Evolutionary conservation across 257 asterid genomes (phyloP).

Genomic region (Anisodus tanguticus): DNA sequence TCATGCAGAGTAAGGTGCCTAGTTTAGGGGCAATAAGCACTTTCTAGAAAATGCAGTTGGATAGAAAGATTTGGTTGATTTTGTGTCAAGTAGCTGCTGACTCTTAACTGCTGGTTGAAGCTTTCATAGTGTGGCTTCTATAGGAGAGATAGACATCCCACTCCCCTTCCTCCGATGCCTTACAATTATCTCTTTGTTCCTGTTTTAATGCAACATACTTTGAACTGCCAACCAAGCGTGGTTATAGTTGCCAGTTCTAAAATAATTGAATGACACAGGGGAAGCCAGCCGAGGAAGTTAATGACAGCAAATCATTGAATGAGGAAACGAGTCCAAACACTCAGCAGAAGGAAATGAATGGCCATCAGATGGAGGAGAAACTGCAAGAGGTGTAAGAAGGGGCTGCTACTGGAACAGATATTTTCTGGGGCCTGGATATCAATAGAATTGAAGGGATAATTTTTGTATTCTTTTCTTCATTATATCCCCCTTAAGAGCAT

Average conservation of each 20-base stretch:
- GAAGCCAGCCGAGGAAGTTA: conserved; percentile 61
- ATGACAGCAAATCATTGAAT: conserved; percentile 44
- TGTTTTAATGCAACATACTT: background rate
- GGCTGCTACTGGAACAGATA: background rate
- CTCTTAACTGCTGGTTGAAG: background rate
- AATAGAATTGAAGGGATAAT: conserved; percentile 13
- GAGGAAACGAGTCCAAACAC: conserved; percentile 40
- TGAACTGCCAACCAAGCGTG: background rate
- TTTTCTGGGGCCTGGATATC: background rate
- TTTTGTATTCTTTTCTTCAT: background rate
- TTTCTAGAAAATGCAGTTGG: conserved; percentile 21
- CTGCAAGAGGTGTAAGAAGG: conserved; percentile 39
- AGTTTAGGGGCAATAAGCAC: background rate
- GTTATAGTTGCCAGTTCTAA: background rate
- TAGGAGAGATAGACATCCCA: background rate
- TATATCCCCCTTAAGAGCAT: conserved; percentile 8
- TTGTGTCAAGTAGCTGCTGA: conserved; percentile 7
- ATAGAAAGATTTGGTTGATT: conserved; percentile 10
- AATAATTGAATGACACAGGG: conserved; percentile 48
- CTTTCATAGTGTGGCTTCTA: conserved; percentile 1
- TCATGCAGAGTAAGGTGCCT: background rate
- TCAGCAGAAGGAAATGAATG: conserved; percentile 46
- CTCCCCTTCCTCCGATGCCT: background rate
- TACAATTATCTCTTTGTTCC: background rate
- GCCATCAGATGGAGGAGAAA: conserved; percentile 54